phyloP scores from a whole-genome alignment of 345 rosid genomes.

The Odontarrhena argentea region DNA sequence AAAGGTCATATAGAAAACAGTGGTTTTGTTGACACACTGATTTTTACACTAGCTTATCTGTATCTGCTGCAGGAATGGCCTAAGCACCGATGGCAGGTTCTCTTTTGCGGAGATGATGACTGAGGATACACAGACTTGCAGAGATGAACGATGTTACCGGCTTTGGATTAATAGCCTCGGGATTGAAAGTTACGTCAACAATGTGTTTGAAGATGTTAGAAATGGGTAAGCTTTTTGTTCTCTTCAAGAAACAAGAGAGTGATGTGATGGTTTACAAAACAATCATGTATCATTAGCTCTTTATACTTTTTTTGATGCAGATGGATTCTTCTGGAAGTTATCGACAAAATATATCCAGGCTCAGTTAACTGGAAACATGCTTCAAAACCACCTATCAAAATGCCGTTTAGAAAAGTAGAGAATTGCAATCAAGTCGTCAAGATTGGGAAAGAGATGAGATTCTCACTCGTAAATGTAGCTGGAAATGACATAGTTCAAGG shows the following conservation, averaged over 20 bases:
- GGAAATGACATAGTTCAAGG: conserved; percentile 96
- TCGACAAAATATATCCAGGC: conserved; percentile 85
- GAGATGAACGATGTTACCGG: conserved; percentile 93
- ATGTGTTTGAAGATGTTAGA: conserved; percentile 92
- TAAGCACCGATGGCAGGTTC: conserved; percentile 63
- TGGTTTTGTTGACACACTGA: not conserved
- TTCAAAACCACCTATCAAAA: conserved; percentile 91
- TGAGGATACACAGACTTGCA: conserved; percentile 77
- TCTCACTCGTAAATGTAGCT: conserved; percentile 86
- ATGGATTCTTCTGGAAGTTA: conserved; percentile 90
- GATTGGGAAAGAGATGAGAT: conserved; percentile 79
- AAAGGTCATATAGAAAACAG: not conserved
- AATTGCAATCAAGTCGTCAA: conserved; percentile 92
- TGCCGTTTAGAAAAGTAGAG: conserved; percentile 94
- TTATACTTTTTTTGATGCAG: conserved; percentile 48
- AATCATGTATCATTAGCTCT: not conserved
- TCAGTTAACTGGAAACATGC: conserved; percentile 95
- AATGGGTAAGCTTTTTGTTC: conserved; percentile 58
- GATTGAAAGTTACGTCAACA: conserved; percentile 68
- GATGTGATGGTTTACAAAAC: not conserved
- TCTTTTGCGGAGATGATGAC: conserved; percentile 95
- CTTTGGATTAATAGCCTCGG: conserved; percentile 96
- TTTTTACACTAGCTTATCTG: conserved; percentile 16
- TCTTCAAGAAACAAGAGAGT: not conserved
- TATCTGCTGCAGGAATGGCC: conserved; percentile 78